Evolutionary conservation across 768 basidiomycete species (phyloP).

Genomic region (Tricholoma bakamatsutake): DNA sequence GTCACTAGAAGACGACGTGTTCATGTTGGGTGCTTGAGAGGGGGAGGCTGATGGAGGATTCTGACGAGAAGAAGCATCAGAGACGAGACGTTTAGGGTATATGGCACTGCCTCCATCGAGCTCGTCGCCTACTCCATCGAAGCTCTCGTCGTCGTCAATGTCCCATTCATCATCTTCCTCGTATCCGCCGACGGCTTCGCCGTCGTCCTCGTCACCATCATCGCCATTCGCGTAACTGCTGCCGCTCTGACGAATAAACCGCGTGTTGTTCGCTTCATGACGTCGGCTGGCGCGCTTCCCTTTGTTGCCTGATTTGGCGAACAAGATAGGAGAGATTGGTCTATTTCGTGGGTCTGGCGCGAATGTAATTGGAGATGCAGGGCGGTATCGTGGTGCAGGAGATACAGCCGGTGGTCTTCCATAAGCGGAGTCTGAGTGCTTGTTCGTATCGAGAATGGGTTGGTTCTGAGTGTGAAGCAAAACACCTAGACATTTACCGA

Average conservation of each 20-base stretch:
- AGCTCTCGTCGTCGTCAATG: neutral
- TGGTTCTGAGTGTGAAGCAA: conserved; percentile 22
- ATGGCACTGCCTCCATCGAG: neutral
- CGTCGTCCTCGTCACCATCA: conserved; percentile 7
- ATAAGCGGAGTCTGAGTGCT: conserved; percentile 5
- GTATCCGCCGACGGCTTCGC: conserved; percentile 18
- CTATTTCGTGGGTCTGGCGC: conserved; percentile 39
- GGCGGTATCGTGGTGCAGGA: conserved; percentile 23
- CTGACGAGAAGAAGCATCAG: neutral
- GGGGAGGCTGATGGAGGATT: neutral
- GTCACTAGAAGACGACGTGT: conserved; percentile 2
- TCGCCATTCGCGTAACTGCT: neutral
- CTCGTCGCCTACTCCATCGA: neutral
- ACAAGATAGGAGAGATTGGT: conserved; percentile 39
- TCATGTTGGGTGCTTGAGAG: neutral
- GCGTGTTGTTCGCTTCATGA: neutral
- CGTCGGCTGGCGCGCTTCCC: neutral
- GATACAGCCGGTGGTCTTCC: neutral
- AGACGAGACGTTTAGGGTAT: neutral
- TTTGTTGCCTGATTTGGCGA: conserved; percentile 21
- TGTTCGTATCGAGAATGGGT: conserved; percentile 2
- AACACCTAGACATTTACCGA: conserved; percentile 46
- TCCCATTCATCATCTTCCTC: conserved; percentile 29
- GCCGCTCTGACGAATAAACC: neutral
- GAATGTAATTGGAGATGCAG: conserved; percentile 68